A percentile compares a stretch with the other conserved stretches of the same genome.
phyloP scores from a whole-genome alignment of 805 yeast species.

The Lachancea quebecensis region DNA sequence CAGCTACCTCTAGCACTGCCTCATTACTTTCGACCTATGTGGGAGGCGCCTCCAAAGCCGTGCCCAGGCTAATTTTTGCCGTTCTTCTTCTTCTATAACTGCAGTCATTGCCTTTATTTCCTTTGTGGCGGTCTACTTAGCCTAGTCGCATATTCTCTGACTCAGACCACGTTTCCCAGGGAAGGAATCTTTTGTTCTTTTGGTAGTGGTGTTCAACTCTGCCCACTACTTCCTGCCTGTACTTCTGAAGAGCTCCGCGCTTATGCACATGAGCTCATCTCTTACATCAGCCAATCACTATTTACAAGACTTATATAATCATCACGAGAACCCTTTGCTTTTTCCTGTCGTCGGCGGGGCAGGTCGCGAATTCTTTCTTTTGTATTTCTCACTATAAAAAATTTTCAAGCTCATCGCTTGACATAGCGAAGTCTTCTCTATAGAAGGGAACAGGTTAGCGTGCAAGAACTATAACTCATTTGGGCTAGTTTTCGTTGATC shows the following conservation, averaged over 20 bases:
- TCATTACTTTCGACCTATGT: no score
- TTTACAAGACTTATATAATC: background rate
- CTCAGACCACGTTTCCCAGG: background rate
- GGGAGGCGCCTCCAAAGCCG: no score
- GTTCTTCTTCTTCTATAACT: background rate
- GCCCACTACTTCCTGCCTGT: background rate
- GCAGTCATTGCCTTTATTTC: background rate
- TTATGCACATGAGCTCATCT: no score
- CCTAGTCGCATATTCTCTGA: background rate
- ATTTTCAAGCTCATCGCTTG: conserved; percentile 13
- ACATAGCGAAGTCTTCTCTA: background rate
- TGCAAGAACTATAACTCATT: background rate
- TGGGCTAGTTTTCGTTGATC: background rate
- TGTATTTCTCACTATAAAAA: conserved; percentile 4
- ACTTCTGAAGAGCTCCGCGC: background rate
- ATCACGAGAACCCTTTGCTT: background rate
- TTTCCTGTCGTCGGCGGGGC: background rate
- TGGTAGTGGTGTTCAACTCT: no score
- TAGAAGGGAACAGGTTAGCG: background rate
- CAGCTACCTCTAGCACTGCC: no score
- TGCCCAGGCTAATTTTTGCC: background rate
- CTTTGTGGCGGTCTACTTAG: no score
- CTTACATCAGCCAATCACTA: no score
- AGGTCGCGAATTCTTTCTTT: conserved; percentile 1
- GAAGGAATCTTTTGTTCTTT: no score